These are phyloP conservation scores for Pichia eremophila DNA, from an alignment of 805 yeast species.

Conservation along the genomic window DNA sequence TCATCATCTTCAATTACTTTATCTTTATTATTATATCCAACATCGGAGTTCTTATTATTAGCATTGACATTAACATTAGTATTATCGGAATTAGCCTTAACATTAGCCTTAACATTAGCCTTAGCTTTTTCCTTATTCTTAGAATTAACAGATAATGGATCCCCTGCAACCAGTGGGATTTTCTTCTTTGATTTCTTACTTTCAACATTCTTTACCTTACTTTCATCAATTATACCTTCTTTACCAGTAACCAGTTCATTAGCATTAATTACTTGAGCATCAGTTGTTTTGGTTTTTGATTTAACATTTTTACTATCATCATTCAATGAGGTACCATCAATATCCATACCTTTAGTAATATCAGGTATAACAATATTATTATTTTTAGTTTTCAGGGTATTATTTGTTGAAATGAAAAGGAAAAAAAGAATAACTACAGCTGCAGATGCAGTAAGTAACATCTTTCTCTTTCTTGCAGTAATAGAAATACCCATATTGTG, in stretches of 20 bases:
- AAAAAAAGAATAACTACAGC: slow-evolving; percentile 26
- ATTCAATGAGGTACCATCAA: background rate
- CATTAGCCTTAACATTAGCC: slow-evolving; percentile 5
- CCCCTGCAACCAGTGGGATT: slow-evolving; percentile 12
- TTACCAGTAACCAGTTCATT: slow-evolving; percentile 25
- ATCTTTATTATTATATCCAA: too few relatives aligned
- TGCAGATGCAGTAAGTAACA: slow-evolving; percentile 33
- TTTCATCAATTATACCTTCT: slow-evolving; percentile 32
- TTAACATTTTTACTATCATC: background rate
- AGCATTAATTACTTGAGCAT: slow-evolving; percentile 14
- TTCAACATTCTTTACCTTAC: slow-evolving; percentile 31
- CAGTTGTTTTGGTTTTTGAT: background rate
- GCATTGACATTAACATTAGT: too few relatives aligned
- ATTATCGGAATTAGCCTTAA: too few relatives aligned
- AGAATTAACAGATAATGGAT: slow-evolving; percentile 6
- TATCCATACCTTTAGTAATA: background rate
- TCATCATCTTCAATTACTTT: background rate
- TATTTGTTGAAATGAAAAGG: background rate
- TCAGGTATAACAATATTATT: background rate
- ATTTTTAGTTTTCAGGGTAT: background rate
- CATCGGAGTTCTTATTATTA: too few relatives aligned
- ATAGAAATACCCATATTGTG: slow-evolving; percentile 4
- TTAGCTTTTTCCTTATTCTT: slow-evolving; percentile 6
- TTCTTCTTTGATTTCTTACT: slow-evolving; percentile 12
- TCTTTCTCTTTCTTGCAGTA: slow-evolving; percentile 29